These are phyloP conservation scores for Juglanconis oblonga DNA, from an alignment of 2,329 filamentous ascomycete genomes.

Conservation along the genomic window DNA sequence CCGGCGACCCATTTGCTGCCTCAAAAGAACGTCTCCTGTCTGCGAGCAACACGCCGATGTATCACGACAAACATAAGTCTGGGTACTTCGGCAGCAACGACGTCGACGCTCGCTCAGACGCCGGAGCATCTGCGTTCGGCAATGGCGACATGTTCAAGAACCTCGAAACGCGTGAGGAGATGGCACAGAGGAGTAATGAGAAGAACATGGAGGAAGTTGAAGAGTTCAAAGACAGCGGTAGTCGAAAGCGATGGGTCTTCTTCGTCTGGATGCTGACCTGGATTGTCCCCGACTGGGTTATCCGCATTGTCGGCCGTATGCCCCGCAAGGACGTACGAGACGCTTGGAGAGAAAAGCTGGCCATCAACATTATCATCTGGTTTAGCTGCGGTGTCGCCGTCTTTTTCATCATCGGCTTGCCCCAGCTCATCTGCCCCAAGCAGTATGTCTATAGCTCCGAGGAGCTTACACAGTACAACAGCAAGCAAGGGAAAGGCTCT, in stretches of 20 bases:
- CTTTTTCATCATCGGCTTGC: constrained; percentile 91
- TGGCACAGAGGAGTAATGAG: constrained; percentile 93
- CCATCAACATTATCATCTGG: constrained; percentile 98
- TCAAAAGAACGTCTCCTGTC: constrained; percentile 61
- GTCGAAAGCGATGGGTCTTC: constrained; percentile 87
- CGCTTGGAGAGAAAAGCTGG: constrained; percentile 95
- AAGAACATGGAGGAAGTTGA: constrained; percentile 90
- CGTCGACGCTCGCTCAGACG: constrained; percentile 82
- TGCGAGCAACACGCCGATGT: constrained; percentile 54
- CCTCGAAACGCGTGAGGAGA: constrained; percentile 86
- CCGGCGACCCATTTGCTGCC: constrained; percentile 57
- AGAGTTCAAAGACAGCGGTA: constrained; percentile 70
- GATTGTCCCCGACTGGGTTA: constrained; percentile 80
- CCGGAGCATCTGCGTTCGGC: constrained; percentile 85
- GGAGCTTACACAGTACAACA: constrained; percentile 73
- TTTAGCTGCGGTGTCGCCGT: constrained; percentile 70
- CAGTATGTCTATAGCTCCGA: constrained; percentile 81
- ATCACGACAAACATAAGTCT: constrained; percentile 71
- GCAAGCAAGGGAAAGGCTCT: constrained; percentile 60
- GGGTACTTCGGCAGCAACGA: constrained; percentile 76
- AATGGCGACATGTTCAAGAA: constrained; percentile 98
- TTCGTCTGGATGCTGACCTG: constrained; percentile 82
- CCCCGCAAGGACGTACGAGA: constrained; percentile 85
- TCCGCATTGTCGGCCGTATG: constrained; percentile 78
- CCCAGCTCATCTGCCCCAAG: constrained; percentile 81